Base-by-base conservation (phyloP, 768 basidiomycete genomes). In the Tremella mesenterica region DNA sequence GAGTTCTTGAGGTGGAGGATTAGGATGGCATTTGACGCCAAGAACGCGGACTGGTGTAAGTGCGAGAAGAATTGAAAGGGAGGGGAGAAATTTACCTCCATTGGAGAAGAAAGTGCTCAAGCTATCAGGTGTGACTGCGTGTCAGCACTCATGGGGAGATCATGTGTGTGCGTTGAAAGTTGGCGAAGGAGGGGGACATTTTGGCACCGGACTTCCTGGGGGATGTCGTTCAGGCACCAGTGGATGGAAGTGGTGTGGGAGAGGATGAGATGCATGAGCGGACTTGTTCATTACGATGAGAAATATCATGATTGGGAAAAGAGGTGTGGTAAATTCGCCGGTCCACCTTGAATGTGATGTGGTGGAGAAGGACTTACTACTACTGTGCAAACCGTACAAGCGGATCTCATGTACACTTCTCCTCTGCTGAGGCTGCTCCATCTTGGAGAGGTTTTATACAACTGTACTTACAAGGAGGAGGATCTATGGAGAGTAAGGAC, bases 51-150 rank as follows among this genome's bases (percentile, higher is more conserved):
- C 61, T 48, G 52, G 27, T 21, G 44, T 25, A 27, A 27, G 18
- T 28, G 41, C 2, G 12, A n/a, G 18, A 3, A 7, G 25, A 18
- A 18, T 2, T 26, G n/a, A 13, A 20, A 18, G 13, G 14, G 26
- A 23, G 7, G 4, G 18, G 46, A 27, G 12, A 23, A 48, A 48
- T 57, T 56, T 16, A 62, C 60, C 47, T 13, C 48, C 53, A n/a
- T 52, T 38, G 16, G 54, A 51, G 53, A 65, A 65, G 60, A 65
- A 61, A 23, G 48, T 45, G 41, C 51, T 44, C 3, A 63, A 52
- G 23, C 48, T 45, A 25, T 54, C 51, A 3, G 59, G 34, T 16
- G 58, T 66, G 16, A 61, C 63, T 64, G 39, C 3, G 14, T 20
- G 47, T 48, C 47, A 48, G 47, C 47, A 16, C 16, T 8, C 26